Evolutionary conservation across 306 rosid genomes (phyloP).

Genomic region (Pyrus communis): DNA sequence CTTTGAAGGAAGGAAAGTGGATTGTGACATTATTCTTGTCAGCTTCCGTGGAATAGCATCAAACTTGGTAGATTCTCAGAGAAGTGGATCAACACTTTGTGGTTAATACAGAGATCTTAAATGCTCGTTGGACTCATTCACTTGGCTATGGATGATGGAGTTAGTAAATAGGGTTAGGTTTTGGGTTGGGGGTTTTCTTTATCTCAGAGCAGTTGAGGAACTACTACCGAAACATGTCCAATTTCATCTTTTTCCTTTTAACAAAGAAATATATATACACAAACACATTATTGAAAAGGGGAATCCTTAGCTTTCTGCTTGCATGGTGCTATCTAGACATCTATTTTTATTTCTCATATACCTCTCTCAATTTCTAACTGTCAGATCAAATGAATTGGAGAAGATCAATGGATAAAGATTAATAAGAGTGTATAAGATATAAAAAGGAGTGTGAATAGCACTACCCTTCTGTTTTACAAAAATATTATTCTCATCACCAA

Average conservation of each 20-base stretch:
- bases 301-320: no score
- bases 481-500: no score
- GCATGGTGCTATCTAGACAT: accelerated
- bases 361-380: accelerated
- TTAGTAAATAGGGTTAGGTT: not conserved
- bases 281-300: no score
- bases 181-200: not conserved
- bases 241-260: not conserved
- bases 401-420: no score
- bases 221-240: not conserved
- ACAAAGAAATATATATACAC: no score
- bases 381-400: no score
- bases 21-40: not conserved
- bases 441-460: no score
- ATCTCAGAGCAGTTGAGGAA: not conserved
- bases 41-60: not conserved
- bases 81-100: not conserved
- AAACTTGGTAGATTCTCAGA: not conserved
- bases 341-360: no score
- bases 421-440: no score
- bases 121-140: not conserved
- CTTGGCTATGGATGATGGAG: not conserved
- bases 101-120: not conserved
- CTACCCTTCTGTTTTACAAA: no score
- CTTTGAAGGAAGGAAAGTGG: not conserved